A percentile compares a stretch with the other conserved stretches of the same genome.
Evolutionary conservation across 208 protist genomes (phyloP).

Genomic region (Histomonas meleagridis): DNA sequence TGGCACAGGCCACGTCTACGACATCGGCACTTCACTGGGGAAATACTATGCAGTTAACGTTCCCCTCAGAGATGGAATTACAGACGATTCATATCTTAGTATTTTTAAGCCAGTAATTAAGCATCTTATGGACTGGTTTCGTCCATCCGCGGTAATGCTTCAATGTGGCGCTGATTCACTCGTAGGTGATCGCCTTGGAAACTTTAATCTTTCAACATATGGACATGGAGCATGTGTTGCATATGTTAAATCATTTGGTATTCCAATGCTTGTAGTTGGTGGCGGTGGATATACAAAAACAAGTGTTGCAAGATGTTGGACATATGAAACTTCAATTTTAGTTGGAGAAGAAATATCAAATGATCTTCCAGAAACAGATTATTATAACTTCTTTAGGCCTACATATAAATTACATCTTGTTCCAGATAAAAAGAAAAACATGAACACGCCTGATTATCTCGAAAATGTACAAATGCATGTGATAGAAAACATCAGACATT

Average conservation of each 20-base stretch:
- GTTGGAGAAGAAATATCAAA: not conserved
- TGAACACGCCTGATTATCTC: conserved; percentile 49
- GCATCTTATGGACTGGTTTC: conserved; percentile 75
- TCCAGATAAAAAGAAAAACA: conserved; percentile 58
- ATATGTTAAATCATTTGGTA: conserved; percentile 24
- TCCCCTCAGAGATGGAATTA: conserved; percentile 62
- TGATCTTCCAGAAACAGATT: conserved; percentile 21
- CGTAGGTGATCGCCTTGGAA: conserved; percentile 81
- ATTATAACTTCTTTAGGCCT: conserved; percentile 2
- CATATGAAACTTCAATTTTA: conserved; percentile 35
- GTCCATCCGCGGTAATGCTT: conserved; percentile 84
- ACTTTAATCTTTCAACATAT: conserved; percentile 77
- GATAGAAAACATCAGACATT: not conserved
- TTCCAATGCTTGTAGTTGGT: conserved; percentile 25
- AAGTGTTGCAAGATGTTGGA: conserved; percentile 36
- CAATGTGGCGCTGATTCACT: conserved; percentile 96
- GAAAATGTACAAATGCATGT: not conserved
- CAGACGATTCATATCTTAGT: conserved; percentile 65
- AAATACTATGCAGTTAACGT: conserved; percentile 71
- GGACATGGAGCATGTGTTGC: conserved; percentile 74
- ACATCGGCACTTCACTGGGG: conserved; percentile 61
- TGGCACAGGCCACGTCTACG: conserved; percentile 57
- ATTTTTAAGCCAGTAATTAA: conserved; percentile 80
- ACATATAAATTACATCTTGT: conserved; percentile 55
- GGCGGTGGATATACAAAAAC: conserved; percentile 38